phyloP scores from a whole-genome alignment of 78 protist species.

The Polysphondylium violaceum region DNA sequence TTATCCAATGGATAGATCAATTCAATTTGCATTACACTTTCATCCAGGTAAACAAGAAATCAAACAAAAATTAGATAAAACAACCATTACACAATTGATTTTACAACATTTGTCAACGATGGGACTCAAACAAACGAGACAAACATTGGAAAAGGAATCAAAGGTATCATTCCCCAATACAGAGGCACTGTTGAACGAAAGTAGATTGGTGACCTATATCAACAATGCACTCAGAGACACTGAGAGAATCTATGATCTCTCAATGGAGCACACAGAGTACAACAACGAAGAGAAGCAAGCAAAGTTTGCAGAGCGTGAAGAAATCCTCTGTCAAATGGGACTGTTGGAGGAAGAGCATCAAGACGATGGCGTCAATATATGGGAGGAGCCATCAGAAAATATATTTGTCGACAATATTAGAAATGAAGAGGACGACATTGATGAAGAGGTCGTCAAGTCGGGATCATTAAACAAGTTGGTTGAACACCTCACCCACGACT shows the following conservation, averaged over 20 bases:
- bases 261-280: conserved; percentile 75
- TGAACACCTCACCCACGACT: conserved; percentile 77
- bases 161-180: conserved; percentile 42
- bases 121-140: conserved; percentile 68
- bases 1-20: conserved; percentile 75
- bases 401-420: conserved; percentile 44
- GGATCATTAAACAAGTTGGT: conserved; percentile 81
- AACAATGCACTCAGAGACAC: conserved; percentile 67
- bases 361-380: conserved; percentile 76
- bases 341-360: conserved; percentile 77
- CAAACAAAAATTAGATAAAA: conserved; percentile 57
- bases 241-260: conserved; percentile 80
- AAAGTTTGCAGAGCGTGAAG: conserved; percentile 71
- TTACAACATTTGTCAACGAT: conserved; percentile 72
- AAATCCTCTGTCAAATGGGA: conserved; percentile 53
- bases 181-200: conserved; percentile 46
- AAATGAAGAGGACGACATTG: conserved; percentile 51
- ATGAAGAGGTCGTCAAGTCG: conserved; percentile 79
- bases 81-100: conserved; percentile 61
- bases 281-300: conserved; percentile 11
- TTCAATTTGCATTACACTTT: conserved; percentile 58
- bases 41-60: conserved; percentile 73
- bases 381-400: conserved; percentile 76
- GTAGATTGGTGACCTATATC: conserved; percentile 55
- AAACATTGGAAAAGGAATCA: conserved; percentile 62